Evolutionary conservation across 331 rosid species (phyloP), one percentile per base, ranked within the genome.

Genomic region (Quercus phellos): DNA sequence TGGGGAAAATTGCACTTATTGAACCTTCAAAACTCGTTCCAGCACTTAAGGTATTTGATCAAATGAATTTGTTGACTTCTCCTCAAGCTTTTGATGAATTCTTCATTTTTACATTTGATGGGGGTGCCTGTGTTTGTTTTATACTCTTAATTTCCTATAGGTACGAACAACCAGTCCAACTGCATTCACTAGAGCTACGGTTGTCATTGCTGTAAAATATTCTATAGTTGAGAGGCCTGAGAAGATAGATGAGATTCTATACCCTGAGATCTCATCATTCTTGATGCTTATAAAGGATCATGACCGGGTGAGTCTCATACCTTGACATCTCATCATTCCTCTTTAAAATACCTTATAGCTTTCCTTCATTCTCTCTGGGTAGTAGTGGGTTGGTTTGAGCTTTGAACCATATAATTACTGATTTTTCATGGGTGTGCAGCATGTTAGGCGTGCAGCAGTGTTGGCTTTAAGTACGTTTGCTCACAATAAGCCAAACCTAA

Each of bases 371-470:
- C 55, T 76, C 74, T 54, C 35, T 75, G 51, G 74, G 63, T 68
- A 35, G 60, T 34, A 7, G 22, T 27, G 67, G 51, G 68, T 76
- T 86, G 54, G 77, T 79, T 72, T 71, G 69, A 29, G 51, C 55
- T 70, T 76, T 81, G 51, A 82, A 34, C 70, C 59, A 77, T 79
- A 13, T 80, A 32, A 54, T 73, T 71, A 29, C 86, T 79, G 73
- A 77, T 78, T 77, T 56, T 55, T 42, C 73, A 26, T 81, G 79
- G 74, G 50, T 59, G 55, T 84, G 87, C 88, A 95, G 99, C 97
- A 95, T 90, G 99, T 93, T 55, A 90, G 99, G 84, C 97, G 99
- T 78, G 99, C 99, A 55, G 98, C 97, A 77, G 99, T 96, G 71
- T 85, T 96, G 97, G 98, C 96, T 68, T 86, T 96, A 75, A 96